phyloP scores from a whole-genome alignment of 305 asterid species.

The Fraxinus latifolia region DNA sequence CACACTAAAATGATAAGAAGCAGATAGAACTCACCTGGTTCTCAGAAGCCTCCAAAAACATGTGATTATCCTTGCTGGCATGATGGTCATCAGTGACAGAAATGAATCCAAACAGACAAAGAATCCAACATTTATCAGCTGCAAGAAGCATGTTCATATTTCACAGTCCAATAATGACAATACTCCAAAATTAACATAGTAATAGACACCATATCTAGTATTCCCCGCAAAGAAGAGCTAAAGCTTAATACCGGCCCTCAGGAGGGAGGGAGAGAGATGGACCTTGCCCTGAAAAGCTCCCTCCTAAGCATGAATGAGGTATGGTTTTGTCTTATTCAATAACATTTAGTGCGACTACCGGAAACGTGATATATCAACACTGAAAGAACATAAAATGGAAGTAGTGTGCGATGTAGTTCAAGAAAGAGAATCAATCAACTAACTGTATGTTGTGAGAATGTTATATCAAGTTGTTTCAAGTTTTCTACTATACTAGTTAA shows the following conservation, averaged over 20 bases:
- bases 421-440: background rate
- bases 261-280: background rate
- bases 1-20: slow-evolving; percentile 12
- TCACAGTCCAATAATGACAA: slow-evolving; percentile 21
- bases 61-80: slow-evolving; percentile 79
- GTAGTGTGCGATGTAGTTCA: background rate
- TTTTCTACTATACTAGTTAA: background rate
- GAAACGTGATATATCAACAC: background rate
- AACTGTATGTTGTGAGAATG: background rate
- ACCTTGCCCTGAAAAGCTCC: background rate
- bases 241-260: background rate
- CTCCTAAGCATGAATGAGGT: background rate
- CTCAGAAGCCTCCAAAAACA: slow-evolving; percentile 64
- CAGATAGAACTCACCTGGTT: slow-evolving; percentile 61
- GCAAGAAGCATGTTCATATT: slow-evolving; percentile 38
- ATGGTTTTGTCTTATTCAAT: background rate
- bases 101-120: slow-evolving; percentile 95
- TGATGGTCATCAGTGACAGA: slow-evolving; percentile 85
- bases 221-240: background rate
- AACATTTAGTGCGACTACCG: background rate
- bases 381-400: background rate
- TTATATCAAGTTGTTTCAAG: background rate
- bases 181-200: slow-evolving; percentile 16
- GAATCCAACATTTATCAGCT: slow-evolving; percentile 86
- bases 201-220: background rate